These are phyloP conservation scores for Colletotrichum gigasporum DNA, from an alignment of 2,329 filamentous ascomycete species.

Conservation along the genomic window DNA sequence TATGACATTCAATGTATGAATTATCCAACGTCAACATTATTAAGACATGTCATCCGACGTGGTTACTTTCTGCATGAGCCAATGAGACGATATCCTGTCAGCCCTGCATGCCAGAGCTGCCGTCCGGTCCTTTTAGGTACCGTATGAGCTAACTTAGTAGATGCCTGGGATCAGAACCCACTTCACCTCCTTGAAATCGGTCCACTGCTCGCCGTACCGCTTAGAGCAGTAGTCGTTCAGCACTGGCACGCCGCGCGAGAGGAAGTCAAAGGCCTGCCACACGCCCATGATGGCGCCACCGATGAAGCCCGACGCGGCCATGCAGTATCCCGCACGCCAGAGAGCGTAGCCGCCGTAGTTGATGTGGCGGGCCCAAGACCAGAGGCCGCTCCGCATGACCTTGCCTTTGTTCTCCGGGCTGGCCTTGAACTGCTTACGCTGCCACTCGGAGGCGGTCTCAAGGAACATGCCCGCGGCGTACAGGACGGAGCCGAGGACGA, in stretches of 20 bases:
- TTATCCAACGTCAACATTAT: neutral
- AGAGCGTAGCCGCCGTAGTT: conserved; percentile 51
- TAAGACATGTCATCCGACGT: neutral
- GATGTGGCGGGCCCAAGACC: conserved; percentile 49
- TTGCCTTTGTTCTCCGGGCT: conserved; percentile 46
- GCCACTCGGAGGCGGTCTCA: conserved; percentile 65
- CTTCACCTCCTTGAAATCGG: conserved; percentile 47
- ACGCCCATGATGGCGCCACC: conserved; percentile 41
- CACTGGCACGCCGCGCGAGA: conserved; percentile 40
- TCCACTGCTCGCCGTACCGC: conserved; percentile 50
- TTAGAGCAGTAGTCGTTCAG: conserved; percentile 49
- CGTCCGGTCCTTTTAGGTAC: neutral
- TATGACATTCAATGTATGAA: neutral
- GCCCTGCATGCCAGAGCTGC: neutral
- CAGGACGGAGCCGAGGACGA: conserved; percentile 58
- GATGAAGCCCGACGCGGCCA: conserved; percentile 47
- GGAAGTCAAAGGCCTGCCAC: conserved; percentile 43
- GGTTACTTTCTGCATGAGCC: neutral
- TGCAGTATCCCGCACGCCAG: conserved; percentile 43
- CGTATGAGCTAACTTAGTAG: conserved; percentile 37
- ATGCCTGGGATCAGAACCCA: conserved; percentile 48
- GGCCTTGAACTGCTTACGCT: conserved; percentile 57
- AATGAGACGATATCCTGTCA: no score
- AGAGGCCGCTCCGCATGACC: conserved; percentile 48
- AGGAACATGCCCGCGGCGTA: conserved; percentile 62